phyloP scores from a whole-genome alignment of 306 rosid genomes.

The Vigna nakashimae region DNA sequence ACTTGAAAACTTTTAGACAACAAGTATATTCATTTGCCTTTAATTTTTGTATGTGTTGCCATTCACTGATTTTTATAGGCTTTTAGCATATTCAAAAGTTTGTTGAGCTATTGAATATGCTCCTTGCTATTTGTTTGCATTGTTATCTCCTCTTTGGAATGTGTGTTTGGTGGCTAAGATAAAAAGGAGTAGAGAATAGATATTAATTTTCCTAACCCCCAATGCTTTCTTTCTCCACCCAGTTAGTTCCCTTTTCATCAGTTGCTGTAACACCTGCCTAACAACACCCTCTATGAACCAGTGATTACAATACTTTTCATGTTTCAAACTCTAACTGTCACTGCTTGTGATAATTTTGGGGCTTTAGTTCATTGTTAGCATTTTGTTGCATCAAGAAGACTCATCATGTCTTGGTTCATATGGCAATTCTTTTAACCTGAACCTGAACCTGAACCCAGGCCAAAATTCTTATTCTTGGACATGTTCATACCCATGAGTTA shows the following conservation, averaged over 20 bases:
- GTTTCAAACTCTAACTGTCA: not conserved
- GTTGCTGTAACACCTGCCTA: not conserved
- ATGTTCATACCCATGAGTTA: not conserved
- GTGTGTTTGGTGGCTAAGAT: not conserved
- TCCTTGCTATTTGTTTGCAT: conserved; percentile 13
- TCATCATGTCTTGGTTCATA: not conserved
- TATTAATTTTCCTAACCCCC: not conserved
- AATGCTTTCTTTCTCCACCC: not conserved
- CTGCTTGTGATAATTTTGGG: not conserved
- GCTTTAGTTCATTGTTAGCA: not conserved
- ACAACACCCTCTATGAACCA: not conserved
- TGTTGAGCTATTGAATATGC: not conserved
- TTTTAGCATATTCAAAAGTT: no score
- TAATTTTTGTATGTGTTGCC: not conserved
- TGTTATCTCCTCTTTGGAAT: not conserved
- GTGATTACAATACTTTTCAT: not conserved
- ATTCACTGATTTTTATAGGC: conserved; percentile 10
- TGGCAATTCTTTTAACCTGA: not conserved
- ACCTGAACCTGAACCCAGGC: not conserved
- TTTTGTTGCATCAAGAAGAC: not conserved
- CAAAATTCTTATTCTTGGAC: not conserved
- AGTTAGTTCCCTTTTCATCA: not conserved
- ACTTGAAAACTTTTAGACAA: conserved; percentile 13
- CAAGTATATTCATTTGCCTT: not conserved
- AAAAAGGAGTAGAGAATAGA: not conserved